phyloP scores from a whole-genome alignment of 768 basidiomycete species.

The Russula sp. region DNA sequence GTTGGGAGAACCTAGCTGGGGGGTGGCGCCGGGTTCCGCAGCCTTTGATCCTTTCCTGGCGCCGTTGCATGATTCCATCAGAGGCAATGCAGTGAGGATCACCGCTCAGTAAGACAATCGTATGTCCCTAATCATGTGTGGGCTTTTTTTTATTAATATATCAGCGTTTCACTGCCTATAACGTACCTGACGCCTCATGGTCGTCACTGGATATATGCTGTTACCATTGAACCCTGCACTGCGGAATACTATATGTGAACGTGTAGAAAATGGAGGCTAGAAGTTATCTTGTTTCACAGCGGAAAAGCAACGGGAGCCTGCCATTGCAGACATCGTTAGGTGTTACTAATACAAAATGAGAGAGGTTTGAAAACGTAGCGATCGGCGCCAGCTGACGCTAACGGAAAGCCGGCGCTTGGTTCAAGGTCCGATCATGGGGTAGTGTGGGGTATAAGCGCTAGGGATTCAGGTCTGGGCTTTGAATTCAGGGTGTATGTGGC shows the following conservation, averaged over 20 bases:
- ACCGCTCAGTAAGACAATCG: not conserved
- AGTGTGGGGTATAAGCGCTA: slow-evolving; percentile 18
- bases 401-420: not conserved
- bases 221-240: not conserved
- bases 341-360: not conserved
- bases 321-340: not conserved
- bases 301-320: not conserved
- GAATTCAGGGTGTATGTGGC: not conserved
- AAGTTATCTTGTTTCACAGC: not conserved
- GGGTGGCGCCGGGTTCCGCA: not conserved
- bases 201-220: not conserved
- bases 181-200: slow-evolving; percentile 2
- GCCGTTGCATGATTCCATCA: not conserved
- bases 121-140: not conserved
- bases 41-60: not conserved
- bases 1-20: not conserved
- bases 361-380: not conserved
- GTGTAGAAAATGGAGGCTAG: not conserved
- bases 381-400: slow-evolving; percentile 8
- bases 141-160: not conserved
- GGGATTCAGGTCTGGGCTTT: slow-evolving; percentile 12
- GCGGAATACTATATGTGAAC: not conserved
- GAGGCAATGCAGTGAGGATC: not conserved
- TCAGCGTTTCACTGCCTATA: not conserved
- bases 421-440: slow-evolving; percentile 13